phyloP scores from a whole-genome alignment of 2,329 filamentous ascomycete genomes.

The Xylariales sp. region DNA sequence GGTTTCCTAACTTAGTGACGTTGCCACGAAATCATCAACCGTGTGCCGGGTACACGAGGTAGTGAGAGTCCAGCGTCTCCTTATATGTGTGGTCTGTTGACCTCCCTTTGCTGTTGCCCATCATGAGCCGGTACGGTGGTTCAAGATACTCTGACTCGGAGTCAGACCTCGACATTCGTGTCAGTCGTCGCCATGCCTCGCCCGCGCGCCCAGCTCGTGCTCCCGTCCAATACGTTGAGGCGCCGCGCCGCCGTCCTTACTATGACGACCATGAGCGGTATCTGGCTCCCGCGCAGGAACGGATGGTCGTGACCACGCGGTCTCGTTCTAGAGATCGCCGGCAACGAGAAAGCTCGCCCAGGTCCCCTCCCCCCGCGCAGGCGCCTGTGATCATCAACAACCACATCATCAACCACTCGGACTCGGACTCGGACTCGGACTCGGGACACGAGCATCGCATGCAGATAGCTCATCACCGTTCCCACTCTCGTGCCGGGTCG shows the following conservation, averaged over 20 bases:
- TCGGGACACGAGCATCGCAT: constrained; percentile 31
- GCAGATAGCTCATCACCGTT: constrained; percentile 24
- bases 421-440: constrained; percentile 36
- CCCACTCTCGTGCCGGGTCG: constrained; percentile 31
- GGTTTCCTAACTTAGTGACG: too few relatives aligned
- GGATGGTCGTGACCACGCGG: constrained; percentile 40
- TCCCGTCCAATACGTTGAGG: constrained; percentile 40
- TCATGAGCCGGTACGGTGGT: constrained; percentile 23
- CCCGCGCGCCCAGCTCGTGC: constrained; percentile 17
- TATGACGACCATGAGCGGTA: constrained; percentile 37
- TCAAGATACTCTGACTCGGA: constrained; percentile 40
- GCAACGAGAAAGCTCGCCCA: constrained; percentile 30
- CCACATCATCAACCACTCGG: constrained; percentile 42
- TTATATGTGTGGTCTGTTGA: too few relatives aligned
- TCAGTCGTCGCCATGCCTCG: constrained; percentile 37
- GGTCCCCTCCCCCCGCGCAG: constrained; percentile 21
- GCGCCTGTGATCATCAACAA: constrained; percentile 55
- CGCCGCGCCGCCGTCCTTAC: constrained; percentile 31
- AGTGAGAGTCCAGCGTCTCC: too few relatives aligned
- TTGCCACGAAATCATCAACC: too few relatives aligned
- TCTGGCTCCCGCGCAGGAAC: constrained; percentile 41
- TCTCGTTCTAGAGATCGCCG: constrained; percentile 43
- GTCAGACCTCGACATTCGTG: constrained; percentile 50
- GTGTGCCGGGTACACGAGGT: neutral
- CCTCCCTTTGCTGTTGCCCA: neutral